Conservation (phyloP, 495 filamentous ascomycete species). For the Amorphotheca resinae region DNA sequence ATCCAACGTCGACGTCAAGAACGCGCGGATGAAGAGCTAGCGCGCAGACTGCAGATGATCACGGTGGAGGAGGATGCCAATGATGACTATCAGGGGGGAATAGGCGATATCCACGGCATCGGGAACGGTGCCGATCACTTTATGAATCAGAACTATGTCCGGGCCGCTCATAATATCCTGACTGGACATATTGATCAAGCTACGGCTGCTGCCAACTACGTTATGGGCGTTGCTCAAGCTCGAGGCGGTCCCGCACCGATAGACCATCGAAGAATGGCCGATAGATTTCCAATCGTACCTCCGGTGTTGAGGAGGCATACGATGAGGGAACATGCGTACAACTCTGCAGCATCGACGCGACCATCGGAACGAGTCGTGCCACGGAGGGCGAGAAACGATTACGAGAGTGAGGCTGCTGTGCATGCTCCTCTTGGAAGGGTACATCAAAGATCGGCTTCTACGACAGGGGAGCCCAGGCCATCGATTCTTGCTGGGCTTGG, state of each 20-base stretch:
- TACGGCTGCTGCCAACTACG: conserved; percentile 18
- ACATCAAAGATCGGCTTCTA: not conserved
- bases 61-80: conserved; percentile 30
- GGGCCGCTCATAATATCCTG: conserved; percentile 14
- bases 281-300: conserved; percentile 10
- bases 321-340: conserved; percentile 13
- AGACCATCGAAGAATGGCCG: conserved; percentile 8
- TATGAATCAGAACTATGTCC: conserved; percentile 33
- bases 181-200: conserved; percentile 16
- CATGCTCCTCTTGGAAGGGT: conserved; percentile 11
- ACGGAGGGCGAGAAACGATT: conserved; percentile 13
- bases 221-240: conserved; percentile 15
- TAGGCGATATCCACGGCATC: conserved; percentile 26
- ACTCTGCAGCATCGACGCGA: conserved; percentile 4
- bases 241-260: conserved; percentile 10
- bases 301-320: conserved; percentile 15
- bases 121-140: conserved; percentile 31
- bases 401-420: conserved; percentile 12
- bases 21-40: conserved; percentile 41
- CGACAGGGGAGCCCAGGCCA: not conserved
- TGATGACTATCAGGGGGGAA: conserved; percentile 24
- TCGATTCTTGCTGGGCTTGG: conserved; percentile 18
- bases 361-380: conserved; percentile 15
- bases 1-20: conserved; percentile 41
- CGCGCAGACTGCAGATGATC: conserved; percentile 39